phyloP scores from a whole-genome alignment of 1,284 basidiomycete genomes.

The Moesziomyces parantarcticus region DNA sequence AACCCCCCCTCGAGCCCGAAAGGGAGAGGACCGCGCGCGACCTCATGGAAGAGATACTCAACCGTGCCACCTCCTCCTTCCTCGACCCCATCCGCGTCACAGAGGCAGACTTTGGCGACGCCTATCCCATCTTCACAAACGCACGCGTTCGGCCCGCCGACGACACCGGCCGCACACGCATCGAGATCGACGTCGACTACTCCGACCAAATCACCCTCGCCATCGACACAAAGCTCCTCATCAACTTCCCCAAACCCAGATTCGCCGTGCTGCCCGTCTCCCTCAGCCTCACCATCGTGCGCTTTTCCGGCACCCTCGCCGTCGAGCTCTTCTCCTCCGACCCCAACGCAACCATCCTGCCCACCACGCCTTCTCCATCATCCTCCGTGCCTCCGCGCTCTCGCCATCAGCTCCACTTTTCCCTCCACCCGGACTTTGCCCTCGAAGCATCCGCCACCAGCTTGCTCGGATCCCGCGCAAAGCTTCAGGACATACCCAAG shows the following conservation, averaged over 20 bases:
- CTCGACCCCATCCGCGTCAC: constrained; percentile 72
- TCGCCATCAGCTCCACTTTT: constrained; percentile 70
- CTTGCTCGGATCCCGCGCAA: constrained; percentile 72
- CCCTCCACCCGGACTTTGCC: constrained; percentile 73
- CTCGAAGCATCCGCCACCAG: constrained; percentile 72
- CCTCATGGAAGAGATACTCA: constrained; percentile 64
- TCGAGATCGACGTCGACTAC: constrained; percentile 74
- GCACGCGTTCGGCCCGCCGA: constrained; percentile 73
- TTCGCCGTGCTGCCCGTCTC: constrained; percentile 73
- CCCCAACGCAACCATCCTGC: constrained; percentile 26
- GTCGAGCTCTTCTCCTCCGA: constrained; percentile 32
- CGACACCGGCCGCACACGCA: constrained; percentile 70
- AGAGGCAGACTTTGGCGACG: constrained; percentile 71
- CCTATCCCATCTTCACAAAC: constrained; percentile 71
- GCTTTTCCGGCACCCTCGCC: constrained; percentile 71
- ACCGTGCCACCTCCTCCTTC: constrained; percentile 41
- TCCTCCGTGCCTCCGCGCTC: constrained; percentile 60
- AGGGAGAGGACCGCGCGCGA: constrained; percentile 49
- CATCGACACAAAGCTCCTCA: constrained; percentile 72
- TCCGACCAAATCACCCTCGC: constrained; percentile 71
- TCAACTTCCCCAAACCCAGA: constrained; percentile 73
- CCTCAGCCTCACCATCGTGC: constrained; percentile 71
- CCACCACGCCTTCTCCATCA: constrained; percentile 49
- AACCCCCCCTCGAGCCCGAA: constrained; percentile 22
- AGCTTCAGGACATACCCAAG: constrained; percentile 74